A percentile compares a stretch with the other conserved stretches of the same genome.
Conservation (phyloP, 2,329 filamentous ascomycete species). For the Penicillium paneum region DNA sequence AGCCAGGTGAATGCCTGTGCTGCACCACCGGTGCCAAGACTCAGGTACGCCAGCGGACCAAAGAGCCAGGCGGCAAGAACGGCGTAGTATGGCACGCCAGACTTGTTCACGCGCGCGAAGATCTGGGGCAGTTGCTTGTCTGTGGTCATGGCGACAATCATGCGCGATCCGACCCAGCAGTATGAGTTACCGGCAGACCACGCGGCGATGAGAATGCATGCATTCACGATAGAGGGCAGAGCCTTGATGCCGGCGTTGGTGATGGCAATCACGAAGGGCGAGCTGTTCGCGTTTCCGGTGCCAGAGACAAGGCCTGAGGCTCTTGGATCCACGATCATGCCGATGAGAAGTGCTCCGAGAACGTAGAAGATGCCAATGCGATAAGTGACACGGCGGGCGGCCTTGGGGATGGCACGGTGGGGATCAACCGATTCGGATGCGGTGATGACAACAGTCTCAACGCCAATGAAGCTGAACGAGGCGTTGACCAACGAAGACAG, state of each 20-base stretch:
- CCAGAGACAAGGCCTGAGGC: conserved; percentile 23
- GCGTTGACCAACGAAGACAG: conserved; percentile 42
- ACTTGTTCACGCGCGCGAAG: conserved; percentile 53
- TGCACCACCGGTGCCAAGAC: conserved; percentile 37
- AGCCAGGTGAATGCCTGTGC: conserved; percentile 42
- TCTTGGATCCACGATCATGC: conserved; percentile 28
- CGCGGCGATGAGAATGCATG: conserved; percentile 37
- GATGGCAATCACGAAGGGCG: conserved; percentile 38
- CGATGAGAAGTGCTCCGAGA: conserved; percentile 30
- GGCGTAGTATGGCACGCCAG: conserved; percentile 55
- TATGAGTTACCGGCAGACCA: conserved; percentile 45
- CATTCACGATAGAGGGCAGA: conserved; percentile 36
- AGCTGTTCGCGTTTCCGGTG: conserved; percentile 31
- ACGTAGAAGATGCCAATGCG: conserved; percentile 42
- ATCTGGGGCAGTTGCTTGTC: conserved; percentile 58
- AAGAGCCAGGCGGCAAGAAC: conserved; percentile 55
- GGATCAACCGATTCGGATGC: conserved; percentile 43
- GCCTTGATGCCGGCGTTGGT: conserved; percentile 33
- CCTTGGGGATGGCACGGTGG: conserved; percentile 40
- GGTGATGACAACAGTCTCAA: conserved; percentile 41
- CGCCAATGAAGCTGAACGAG: conserved; percentile 42
- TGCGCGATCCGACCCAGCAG: conserved; percentile 55
- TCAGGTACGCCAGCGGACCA: conserved; percentile 43
- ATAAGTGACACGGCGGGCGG: conserved; percentile 41
- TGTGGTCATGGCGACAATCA: conserved; percentile 58